Evolutionary conservation across 78 protist species (phyloP).

Genomic region (Polysphondylium violaceum): DNA sequence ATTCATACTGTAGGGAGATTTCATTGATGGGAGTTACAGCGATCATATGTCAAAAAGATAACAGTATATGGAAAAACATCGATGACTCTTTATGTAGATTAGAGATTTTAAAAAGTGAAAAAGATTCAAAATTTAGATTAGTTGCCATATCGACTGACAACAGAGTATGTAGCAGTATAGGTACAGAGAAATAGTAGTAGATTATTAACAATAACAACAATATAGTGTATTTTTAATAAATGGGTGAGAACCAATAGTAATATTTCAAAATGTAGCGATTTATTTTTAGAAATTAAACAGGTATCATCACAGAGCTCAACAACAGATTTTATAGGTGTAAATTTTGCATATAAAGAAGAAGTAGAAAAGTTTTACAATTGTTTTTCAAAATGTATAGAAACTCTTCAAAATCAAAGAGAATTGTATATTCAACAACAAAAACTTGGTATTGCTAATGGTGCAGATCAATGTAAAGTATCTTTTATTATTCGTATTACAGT

Average conservation of each 20-base stretch:
- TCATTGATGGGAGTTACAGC: conserved; percentile 64
- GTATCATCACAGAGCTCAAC: conserved; percentile 48
- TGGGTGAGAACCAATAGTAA: conserved; percentile 76
- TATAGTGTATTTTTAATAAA: conserved; percentile 71
- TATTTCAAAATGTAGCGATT: conserved; percentile 68
- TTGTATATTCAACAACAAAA: too few species aligned
- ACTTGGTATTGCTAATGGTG: too few species aligned
- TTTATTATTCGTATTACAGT: too few species aligned
- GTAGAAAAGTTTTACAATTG: conserved; percentile 41
- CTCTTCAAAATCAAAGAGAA: conserved; percentile 38
- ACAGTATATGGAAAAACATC: conserved; percentile 26
- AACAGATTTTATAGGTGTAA: conserved; percentile 55
- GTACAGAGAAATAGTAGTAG: neutral
- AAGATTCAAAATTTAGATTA: conserved; percentile 60
- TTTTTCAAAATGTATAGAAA: conserved; percentile 45
- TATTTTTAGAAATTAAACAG: conserved; percentile 71
- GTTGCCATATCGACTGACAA: conserved; percentile 64
- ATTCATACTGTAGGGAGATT: too few species aligned
- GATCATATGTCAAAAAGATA: conserved; percentile 36
- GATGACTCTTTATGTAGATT: conserved; percentile 71
- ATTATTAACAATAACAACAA: neutral
- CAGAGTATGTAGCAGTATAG: conserved; percentile 19
- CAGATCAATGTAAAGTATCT: too few species aligned
- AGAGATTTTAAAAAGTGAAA: conserved; percentile 43
- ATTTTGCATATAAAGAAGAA: conserved; percentile 73